Percentiles rank a stretch among this genome's conserved stretches.
These are phyloP conservation scores for Boletus barrowsii DNA, from an alignment of 768 basidiomycete species.

Conservation along the genomic window DNA sequence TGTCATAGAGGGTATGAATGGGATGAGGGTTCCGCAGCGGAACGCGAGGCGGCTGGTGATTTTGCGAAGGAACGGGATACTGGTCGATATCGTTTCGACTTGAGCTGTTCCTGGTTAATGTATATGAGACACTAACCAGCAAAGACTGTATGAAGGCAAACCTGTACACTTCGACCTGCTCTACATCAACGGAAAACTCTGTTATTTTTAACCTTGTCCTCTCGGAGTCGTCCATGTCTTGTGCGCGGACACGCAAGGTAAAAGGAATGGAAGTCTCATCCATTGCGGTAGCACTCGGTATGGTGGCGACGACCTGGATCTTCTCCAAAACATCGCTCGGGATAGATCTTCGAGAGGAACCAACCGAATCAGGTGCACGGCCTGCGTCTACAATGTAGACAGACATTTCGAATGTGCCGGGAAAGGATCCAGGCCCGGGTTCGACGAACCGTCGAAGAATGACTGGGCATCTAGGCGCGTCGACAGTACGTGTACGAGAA, in stretches of 20 bases:
- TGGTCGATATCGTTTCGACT: constrained; percentile 39
- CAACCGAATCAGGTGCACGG: constrained; percentile 15
- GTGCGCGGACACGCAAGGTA: constrained; percentile 56
- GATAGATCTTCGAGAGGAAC: constrained; percentile 31
- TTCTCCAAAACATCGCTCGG: constrained; percentile 55
- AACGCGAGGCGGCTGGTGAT: constrained; percentile 60
- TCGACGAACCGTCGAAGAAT: constrained; percentile 52
- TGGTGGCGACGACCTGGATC: constrained; percentile 60
- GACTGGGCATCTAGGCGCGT: constrained; percentile 42
- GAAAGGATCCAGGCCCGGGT: constrained; percentile 35
- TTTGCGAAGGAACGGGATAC: constrained; percentile 55
- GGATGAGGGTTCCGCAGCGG: constrained; percentile 58
- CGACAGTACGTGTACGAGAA: constrained; percentile 39
- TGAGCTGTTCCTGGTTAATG: constrained; percentile 37
- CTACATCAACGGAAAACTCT: constrained; percentile 53
- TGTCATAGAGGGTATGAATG: constrained; percentile 42
- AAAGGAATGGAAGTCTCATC: constrained; percentile 50
- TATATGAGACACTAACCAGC: constrained; percentile 7
- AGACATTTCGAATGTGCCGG: constrained; percentile 29
- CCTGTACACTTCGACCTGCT: constrained; percentile 69
- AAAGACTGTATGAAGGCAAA: constrained; percentile 30
- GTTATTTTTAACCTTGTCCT: constrained; percentile 56
- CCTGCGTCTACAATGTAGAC: constrained; percentile 46
- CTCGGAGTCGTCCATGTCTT: constrained; percentile 45
- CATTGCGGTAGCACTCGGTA: constrained; percentile 53